These are phyloP conservation scores for Vigna hirtella DNA, from an alignment of 306 rosid genomes.

Conservation along the genomic window DNA sequence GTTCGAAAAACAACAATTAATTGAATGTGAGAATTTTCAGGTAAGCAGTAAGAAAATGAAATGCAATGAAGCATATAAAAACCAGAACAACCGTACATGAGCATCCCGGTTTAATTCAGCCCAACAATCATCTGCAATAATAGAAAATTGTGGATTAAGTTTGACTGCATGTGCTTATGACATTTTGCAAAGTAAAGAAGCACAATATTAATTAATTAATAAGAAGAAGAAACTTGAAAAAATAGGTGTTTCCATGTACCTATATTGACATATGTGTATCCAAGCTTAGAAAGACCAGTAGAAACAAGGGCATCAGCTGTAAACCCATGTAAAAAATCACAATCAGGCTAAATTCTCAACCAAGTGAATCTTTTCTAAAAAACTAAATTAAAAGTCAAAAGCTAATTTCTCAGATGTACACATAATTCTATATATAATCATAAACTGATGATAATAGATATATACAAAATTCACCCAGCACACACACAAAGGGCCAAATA, in stretches of 20 bases:
- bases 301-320: constrained; percentile 93
- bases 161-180: constrained; percentile 3
- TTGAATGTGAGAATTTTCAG: neutral
- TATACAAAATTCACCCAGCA: constrained; percentile 25
- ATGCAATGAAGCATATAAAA: neutral
- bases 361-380: neutral
- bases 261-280: constrained; percentile 84
- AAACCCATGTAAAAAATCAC: constrained; percentile 33
- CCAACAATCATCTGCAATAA: constrained; percentile 92
- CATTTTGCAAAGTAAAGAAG: constrained; percentile 18
- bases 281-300: constrained; percentile 88
- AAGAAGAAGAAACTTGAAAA: neutral
- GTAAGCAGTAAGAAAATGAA: neutral
- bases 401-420: neutral
- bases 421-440: neutral
- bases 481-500: constrained; percentile 32
- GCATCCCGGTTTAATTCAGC: constrained; percentile 81
- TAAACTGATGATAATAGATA: neutral
- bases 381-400: neutral
- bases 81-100: constrained; percentile 48
- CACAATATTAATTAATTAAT: neutral
- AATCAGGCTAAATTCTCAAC: constrained; percentile 33
- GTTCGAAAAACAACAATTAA: constrained; percentile 8
- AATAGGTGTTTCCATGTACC: constrained; percentile 53
- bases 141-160: neutral